These are phyloP conservation scores for Pythium pyrilobum DNA, from an alignment of 352 stramenopile species.

Conservation along the genomic window DNA sequence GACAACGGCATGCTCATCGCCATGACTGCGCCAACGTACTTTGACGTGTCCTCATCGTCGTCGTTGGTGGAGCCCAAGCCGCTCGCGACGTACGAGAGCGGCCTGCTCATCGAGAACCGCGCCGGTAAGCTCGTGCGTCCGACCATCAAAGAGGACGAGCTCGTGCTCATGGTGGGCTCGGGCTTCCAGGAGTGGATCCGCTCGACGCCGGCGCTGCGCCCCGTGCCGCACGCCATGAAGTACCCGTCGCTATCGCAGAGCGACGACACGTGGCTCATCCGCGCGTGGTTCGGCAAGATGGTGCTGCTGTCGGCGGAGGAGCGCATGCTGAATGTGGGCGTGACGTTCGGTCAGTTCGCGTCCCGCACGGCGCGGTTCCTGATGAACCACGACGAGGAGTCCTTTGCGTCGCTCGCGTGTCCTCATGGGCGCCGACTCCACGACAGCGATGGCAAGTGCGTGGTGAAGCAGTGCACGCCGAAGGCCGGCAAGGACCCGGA, in stretches of 20 bases:
- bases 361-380: slow-evolving; percentile 13
- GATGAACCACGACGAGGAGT: slow-evolving; percentile 7
- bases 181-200: slow-evolving; percentile 26
- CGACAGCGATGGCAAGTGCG: slow-evolving; percentile 18
- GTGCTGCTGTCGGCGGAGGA: slow-evolving; percentile 21
- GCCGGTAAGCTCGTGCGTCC: slow-evolving; percentile 22
- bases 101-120: slow-evolving; percentile 25
- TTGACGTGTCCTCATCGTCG: slow-evolving; percentile 21
- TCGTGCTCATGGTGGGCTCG: slow-evolving; percentile 34
- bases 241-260: slow-evolving; percentile 4
- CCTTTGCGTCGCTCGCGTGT: slow-evolving; percentile 28
- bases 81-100: slow-evolving; percentile 9
- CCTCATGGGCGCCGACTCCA: slow-evolving; percentile 16
- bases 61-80: not conserved
- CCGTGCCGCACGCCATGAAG: slow-evolving; percentile 32
- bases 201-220: slow-evolving; percentile 15
- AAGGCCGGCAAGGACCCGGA: slow-evolving; percentile 17
- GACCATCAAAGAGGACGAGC: slow-evolving; percentile 26
- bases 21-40: slow-evolving; percentile 69
- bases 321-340: slow-evolving; percentile 23
- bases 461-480: slow-evolving; percentile 24
- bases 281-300: slow-evolving; percentile 42
- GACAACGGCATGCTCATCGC: slow-evolving; percentile 71
- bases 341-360: slow-evolving; percentile 26
- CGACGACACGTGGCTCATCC: slow-evolving; percentile 12